Evolutionary conservation across 2,329 filamentous ascomycete genomes (phyloP).

Genomic region (Microsporum audouinii): DNA sequence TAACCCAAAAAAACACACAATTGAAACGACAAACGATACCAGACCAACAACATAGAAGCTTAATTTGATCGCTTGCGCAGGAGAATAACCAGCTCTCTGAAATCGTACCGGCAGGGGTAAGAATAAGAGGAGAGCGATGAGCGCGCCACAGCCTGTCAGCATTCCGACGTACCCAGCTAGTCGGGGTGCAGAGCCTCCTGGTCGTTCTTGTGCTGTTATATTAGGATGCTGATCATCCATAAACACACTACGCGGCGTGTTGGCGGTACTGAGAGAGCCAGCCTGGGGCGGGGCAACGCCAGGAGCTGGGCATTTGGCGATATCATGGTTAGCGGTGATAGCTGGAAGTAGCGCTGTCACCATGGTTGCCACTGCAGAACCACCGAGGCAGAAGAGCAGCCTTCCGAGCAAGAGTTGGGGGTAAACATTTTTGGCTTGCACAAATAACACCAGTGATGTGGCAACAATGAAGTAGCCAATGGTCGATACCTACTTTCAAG

Average conservation of each 20-base stretch:
- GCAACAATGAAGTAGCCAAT: conserved; percentile 75
- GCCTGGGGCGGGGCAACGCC: conserved; percentile 8
- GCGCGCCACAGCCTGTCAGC: conserved; percentile 82
- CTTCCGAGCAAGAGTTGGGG: conserved; percentile 76
- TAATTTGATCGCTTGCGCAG: conserved; percentile 61
- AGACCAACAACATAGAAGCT: conserved; percentile 79
- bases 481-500: conserved; percentile 40
- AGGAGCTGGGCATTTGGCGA: conserved; percentile 7
- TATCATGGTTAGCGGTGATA: conserved; percentile 36
- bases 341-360: conserved; percentile 85
- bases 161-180: conserved; percentile 84
- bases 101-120: conserved; percentile 78
- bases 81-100: conserved; percentile 58
- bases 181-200: conserved; percentile 37
- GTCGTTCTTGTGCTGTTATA: neutral
- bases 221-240: conserved; percentile 42
- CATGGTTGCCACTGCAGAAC: conserved; percentile 93
- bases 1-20: conserved; percentile 69
- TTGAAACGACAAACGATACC: conserved; percentile 59
- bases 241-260: conserved; percentile 35
- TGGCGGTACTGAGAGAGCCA: conserved; percentile 27
- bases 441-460: conserved; percentile 63
- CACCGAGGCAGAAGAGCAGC: conserved; percentile 79
- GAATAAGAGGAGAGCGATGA: conserved; percentile 72
- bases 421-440: conserved; percentile 78